Conservation (phyloP, 2,329 filamentous ascomycete species). For the Fusarium odoratissimum region DNA sequence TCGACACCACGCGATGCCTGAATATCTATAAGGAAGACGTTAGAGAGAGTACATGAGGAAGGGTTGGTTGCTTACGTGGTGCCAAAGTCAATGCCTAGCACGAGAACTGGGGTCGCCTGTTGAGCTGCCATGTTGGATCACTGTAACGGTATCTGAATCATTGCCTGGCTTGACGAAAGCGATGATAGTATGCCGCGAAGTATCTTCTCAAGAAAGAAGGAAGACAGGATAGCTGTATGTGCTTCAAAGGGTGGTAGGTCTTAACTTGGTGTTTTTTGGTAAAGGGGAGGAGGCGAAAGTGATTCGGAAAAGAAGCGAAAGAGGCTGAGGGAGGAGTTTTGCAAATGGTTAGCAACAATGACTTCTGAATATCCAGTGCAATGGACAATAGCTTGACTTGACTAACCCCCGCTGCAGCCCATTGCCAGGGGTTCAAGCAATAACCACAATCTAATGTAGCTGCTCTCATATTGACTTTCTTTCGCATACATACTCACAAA, state of each 20-base stretch:
- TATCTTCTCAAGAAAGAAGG: no score
- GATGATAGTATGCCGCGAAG: background rate
- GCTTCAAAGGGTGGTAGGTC: background rate
- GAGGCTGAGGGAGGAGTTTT: no score
- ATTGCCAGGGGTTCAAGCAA: background rate
- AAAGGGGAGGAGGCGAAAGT: background rate
- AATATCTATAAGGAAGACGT: constrained; percentile 46
- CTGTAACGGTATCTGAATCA: background rate
- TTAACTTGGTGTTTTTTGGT: background rate
- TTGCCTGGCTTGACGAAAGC: no score
- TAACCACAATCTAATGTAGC: background rate
- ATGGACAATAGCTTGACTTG: background rate
- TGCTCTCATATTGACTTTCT: background rate
- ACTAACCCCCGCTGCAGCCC: background rate
- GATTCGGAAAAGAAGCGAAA: background rate
- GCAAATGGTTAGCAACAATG: background rate
- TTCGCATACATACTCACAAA: background rate
- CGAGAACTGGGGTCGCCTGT: background rate
- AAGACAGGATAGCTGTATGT: background rate
- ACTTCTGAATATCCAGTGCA: background rate
- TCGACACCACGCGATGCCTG: constrained; percentile 55
- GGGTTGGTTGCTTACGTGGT: constrained; percentile 13
- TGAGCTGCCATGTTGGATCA: background rate
- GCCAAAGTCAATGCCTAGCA: constrained; percentile 31
- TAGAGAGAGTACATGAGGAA: background rate